Evolutionary conservation across 116 monocot genomes (phyloP), one percentile per base, ranked within the genome.

Genomic region (Thalassia testudinum): DNA sequence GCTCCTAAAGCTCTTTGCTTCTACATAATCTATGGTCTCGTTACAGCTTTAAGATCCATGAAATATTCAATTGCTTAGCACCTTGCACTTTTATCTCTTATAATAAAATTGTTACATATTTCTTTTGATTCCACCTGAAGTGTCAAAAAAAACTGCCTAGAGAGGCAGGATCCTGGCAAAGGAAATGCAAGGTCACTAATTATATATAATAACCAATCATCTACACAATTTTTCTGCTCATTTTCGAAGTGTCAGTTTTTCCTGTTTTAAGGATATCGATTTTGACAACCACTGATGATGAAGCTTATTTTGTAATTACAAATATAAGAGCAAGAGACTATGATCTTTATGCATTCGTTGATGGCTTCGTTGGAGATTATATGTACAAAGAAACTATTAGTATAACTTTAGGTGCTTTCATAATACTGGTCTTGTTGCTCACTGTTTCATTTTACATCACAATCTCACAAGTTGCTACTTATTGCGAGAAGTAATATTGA

Each of bases 101-200:
- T n/a, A n/a, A n/a, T n/a, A n/a, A n/a, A n/a, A n/a, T n/a, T n/a
- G n/a, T n/a, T n/a, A n/a, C n/a, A n/a, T n/a, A n/a, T n/a, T n/a
- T n/a, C n/a, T n/a, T n/a, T n/a, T n/a, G n/a, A n/a, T n/a, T n/a
- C n/a, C n/a, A n/a, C n/a, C n/a, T n/a, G n/a, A n/a, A n/a, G n/a
- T n/a, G n/a, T n/a, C n/a, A n/a, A n/a, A n/a, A n/a, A n/a, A n/a
- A n/a, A n/a, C n/a, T n/a, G n/a, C n/a, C n/a, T n/a, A 82, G 87
- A 65, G 82, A 78, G 49, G 30, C 54, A 13, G 87, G 87, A 42
- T 87, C 87, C 21, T 87, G 87, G 87, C 87, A 87, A 71, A 82
- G 70, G 65, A 82, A 87, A 74, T 76, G 76, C 79, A 87, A 87
- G 82, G 56, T 57, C 23, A 21, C 7, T 1, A 21, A 23, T 12